phyloP scores from a whole-genome alignment of 1,284 basidiomycete species.

The Cyathus pygmaeus region DNA sequence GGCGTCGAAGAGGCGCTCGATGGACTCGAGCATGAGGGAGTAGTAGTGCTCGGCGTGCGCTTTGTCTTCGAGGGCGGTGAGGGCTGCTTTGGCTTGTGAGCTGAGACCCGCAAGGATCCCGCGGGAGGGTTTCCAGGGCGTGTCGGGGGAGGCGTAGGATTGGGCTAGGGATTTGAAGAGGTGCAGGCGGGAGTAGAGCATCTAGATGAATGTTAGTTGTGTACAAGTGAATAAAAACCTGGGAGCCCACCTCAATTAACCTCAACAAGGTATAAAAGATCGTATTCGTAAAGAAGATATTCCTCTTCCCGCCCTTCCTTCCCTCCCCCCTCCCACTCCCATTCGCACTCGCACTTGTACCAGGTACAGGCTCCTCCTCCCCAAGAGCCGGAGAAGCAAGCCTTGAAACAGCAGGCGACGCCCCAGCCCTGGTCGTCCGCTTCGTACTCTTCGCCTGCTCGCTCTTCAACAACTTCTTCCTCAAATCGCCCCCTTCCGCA shows the following conservation, averaged over 20 bases:
- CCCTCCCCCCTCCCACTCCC: no score
- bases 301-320: slow-evolving; percentile 45
- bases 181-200: slow-evolving; percentile 87
- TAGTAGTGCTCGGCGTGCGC: slow-evolving; percentile 74
- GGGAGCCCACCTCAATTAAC: slow-evolving; percentile 77
- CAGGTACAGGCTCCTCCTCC: slow-evolving; percentile 46
- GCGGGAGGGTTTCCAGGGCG: no score
- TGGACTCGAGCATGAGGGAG: slow-evolving; percentile 84
- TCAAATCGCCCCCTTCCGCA: slow-evolving; percentile 64
- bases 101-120: not conserved
- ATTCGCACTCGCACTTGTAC: no score
- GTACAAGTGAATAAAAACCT: slow-evolving; percentile 1
- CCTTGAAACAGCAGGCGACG: slow-evolving; percentile 55
- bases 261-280: slow-evolving; percentile 89
- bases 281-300: slow-evolving; percentile 90
- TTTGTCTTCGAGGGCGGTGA: not conserved
- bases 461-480: slow-evolving; percentile 81
- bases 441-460: slow-evolving; percentile 78
- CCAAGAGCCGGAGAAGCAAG: slow-evolving; percentile 64
- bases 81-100: not conserved
- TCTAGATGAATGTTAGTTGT: slow-evolving; percentile 52
- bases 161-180: slow-evolving; percentile 68
- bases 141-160: no score
- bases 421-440: slow-evolving; percentile 63
- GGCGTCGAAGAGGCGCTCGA: slow-evolving; percentile 92